These are phyloP conservation scores for Calonectria fujianensis DNA, from an alignment of 2,329 filamentous ascomycete species.

Conservation along the genomic window DNA sequence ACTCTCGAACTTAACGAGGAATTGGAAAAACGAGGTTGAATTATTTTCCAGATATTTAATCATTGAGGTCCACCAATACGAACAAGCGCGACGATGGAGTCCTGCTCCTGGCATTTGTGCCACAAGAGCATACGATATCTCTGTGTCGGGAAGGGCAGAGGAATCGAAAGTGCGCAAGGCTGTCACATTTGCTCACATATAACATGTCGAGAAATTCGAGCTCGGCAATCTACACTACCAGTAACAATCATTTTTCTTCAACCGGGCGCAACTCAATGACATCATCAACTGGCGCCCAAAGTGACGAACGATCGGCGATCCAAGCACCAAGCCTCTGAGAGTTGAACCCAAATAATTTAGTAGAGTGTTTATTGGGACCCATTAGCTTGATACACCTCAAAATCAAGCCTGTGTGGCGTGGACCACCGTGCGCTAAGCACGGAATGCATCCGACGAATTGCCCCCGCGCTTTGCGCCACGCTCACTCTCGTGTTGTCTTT, in stretches of 20 bases:
- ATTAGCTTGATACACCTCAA: not conserved
- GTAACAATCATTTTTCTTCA: not conserved
- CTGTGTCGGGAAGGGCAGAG: not conserved
- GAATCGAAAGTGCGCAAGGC: not conserved
- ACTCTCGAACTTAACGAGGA: not conserved
- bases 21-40: not conserved
- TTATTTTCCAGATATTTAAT: not conserved
- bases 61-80: not conserved
- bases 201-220: not conserved
- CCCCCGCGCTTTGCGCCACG: not conserved
- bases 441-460: not conserved
- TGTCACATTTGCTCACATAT: not conserved
- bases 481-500: not conserved
- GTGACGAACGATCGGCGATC: not conserved
- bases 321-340: not conserved
- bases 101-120: not conserved
- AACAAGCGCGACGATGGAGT: too few species aligned
- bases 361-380: not conserved
- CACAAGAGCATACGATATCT: not conserved
- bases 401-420: not conserved
- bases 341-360: not conserved
- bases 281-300: not conserved
- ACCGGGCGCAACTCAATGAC: not conserved
- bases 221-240: not conserved
- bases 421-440: not conserved